phyloP scores from a whole-genome alignment of 805 yeast genomes.

The Candida maris region DNA sequence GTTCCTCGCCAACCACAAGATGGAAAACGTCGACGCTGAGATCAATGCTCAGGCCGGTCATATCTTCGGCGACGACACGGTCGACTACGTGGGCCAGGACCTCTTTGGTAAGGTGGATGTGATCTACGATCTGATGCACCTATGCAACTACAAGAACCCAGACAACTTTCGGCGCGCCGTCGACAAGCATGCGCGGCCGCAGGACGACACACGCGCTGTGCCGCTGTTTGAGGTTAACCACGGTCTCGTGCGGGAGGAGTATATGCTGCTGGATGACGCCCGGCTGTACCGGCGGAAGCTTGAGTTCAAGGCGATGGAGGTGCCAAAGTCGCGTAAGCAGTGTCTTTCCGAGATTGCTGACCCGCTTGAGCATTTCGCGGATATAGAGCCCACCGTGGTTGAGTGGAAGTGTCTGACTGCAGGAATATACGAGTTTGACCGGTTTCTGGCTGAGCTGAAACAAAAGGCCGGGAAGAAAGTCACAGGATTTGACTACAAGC shows the following conservation, averaged over 20 bases:
- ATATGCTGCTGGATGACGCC: slow-evolving; percentile 45
- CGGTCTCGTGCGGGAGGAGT: slow-evolving; percentile 21
- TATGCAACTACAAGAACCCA: slow-evolving; percentile 39
- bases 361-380: slow-evolving; percentile 12
- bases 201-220: slow-evolving; percentile 21
- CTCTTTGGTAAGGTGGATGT: slow-evolving; percentile 49
- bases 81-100: slow-evolving; percentile 28
- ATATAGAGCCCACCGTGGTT: slow-evolving; percentile 34
- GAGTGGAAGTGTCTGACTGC: slow-evolving; percentile 39
- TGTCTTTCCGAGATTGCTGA: slow-evolving; percentile 21
- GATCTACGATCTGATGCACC: slow-evolving; percentile 36
- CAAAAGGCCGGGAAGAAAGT: slow-evolving; percentile 30
- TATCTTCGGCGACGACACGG: slow-evolving; percentile 4
- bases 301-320: slow-evolving; percentile 29
- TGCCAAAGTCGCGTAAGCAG: slow-evolving; percentile 35
- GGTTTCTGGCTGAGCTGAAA: slow-evolving; percentile 29
- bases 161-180: slow-evolving; percentile 50
- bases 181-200: slow-evolving; percentile 30
- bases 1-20: slow-evolving; percentile 35
- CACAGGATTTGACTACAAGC: slow-evolving; percentile 22
- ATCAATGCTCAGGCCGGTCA: slow-evolving; percentile 22
- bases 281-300: slow-evolving; percentile 44
- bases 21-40: slow-evolving; percentile 27
- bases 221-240: slow-evolving; percentile 20
- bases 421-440: slow-evolving; percentile 43